A percentile compares a stretch with the other conserved stretches of the same genome.
Conservation (phyloP, 148 eudicot species). For the Talinum fruticosum region DNA sequence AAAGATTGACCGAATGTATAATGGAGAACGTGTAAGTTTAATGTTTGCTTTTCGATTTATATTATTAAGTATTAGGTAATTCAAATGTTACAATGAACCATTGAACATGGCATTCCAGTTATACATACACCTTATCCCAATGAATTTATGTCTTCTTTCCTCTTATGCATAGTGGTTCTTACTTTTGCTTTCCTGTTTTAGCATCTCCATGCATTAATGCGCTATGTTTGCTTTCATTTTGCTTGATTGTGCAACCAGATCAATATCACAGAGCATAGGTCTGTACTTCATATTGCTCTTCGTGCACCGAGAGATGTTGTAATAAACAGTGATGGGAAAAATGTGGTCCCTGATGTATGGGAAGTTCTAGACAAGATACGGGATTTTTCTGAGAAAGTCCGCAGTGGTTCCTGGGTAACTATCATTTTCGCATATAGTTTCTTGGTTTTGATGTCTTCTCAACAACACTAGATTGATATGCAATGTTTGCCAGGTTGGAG, state of each 20-base stretch:
- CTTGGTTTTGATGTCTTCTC: conserved; percentile 1
- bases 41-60: not conserved
- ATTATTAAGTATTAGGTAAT: not conserved
- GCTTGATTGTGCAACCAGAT: conserved; percentile 49
- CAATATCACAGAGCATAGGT: conserved; percentile 90
- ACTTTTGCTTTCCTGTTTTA: not conserved
- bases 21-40: conserved; percentile 60
- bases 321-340: conserved; percentile 72
- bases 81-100: not conserved
- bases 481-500: conserved; percentile 63
- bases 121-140: not conserved
- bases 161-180: not conserved
- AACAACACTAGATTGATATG: conserved; percentile 1
- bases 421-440: not conserved
- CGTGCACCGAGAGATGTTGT: conserved; percentile 90
- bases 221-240: not conserved
- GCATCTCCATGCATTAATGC: not conserved
- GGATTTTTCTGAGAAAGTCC: conserved; percentile 87
- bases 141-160: not conserved
- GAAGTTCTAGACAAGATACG: conserved; percentile 80
- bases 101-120: not conserved
- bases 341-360: conserved; percentile 98
- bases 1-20: conserved; percentile 74
- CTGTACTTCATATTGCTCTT: conserved; percentile 94
- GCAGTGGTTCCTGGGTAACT: conserved; percentile 93